A percentile compares a stretch with the other conserved stretches of the same genome.
Evolutionary conservation across 306 rosid species (phyloP).

Genomic region (Trifolium repens): DNA sequence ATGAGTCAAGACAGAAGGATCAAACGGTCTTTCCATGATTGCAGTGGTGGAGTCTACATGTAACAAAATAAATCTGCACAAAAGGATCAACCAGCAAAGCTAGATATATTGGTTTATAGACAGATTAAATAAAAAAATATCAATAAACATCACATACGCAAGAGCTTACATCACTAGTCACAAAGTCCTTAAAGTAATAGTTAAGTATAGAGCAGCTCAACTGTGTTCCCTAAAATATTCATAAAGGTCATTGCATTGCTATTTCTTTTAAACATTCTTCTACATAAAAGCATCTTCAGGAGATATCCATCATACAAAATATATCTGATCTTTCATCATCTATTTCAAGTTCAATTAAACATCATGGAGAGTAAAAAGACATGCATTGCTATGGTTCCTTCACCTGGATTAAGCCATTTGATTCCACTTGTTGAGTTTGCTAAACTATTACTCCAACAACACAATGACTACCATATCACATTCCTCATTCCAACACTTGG

Average conservation of each 20-base stretch:
- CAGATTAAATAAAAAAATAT: too few relatives aligned
- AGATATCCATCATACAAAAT: not conserved
- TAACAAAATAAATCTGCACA: too few relatives aligned
- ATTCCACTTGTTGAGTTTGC: slow-evolving; percentile 41
- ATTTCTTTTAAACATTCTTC: too few relatives aligned
- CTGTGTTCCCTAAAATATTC: not conserved
- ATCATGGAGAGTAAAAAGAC: slow-evolving; percentile 17
- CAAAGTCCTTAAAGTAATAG: not conserved
- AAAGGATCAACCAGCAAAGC: too few relatives aligned
- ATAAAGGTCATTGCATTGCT: not conserved
- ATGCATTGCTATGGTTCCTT: slow-evolving; percentile 42
- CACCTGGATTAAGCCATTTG: slow-evolving; percentile 37
- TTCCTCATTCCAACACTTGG: slow-evolving; percentile 36
- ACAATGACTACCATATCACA: not conserved
- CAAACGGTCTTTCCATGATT: too few relatives aligned
- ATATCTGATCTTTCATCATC: not conserved
- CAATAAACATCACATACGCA: not conserved
- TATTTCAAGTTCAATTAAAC: not conserved
- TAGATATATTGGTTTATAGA: too few relatives aligned
- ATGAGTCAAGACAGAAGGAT: too few relatives aligned
- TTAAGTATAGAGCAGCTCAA: not conserved
- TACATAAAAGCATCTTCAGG: not conserved
- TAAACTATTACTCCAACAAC: slow-evolving; percentile 4
- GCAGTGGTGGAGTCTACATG: too few relatives aligned
- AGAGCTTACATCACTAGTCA: slow-evolving; percentile 8